Evolutionary conservation across 495 filamentous ascomycete genomes (phyloP).

Genomic region (Penicillium samsonianum): DNA sequence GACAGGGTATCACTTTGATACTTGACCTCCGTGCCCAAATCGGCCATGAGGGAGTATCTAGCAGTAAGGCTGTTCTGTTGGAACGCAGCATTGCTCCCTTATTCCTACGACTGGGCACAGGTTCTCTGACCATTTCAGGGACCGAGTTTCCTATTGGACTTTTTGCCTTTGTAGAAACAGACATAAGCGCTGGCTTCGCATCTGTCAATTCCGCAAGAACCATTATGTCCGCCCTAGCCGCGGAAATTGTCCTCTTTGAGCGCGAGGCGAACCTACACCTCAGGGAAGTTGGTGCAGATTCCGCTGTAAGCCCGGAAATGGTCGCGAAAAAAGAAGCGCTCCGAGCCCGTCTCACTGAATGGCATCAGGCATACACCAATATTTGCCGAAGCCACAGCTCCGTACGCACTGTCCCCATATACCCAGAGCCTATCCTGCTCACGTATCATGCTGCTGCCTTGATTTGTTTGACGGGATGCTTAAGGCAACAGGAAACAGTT

Average conservation of each 20-base stretch:
- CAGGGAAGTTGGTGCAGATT: neutral
- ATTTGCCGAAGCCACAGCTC: neutral
- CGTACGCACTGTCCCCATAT: neutral
- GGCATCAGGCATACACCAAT: slow-evolving; percentile 14
- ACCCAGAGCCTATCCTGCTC: slow-evolving; percentile 18
- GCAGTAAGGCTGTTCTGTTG: slow-evolving; percentile 20
- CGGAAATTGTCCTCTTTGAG: slow-evolving; percentile 27
- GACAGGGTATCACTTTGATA: slow-evolving; percentile 28
- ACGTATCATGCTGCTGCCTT: slow-evolving; percentile 14
- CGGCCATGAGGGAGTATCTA: slow-evolving; percentile 9
- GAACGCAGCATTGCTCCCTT: slow-evolving; percentile 27
- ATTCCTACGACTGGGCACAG: slow-evolving; percentile 25
- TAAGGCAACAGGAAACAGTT: slow-evolving; percentile 17
- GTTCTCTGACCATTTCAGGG: slow-evolving; percentile 26
- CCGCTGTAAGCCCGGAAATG: slow-evolving; percentile 7
- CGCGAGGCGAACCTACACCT: slow-evolving; percentile 15
- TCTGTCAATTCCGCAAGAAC: slow-evolving; percentile 27
- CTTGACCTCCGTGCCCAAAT: slow-evolving; percentile 21
- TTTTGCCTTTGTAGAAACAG: slow-evolving; percentile 1
- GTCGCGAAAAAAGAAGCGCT: slow-evolving; percentile 12
- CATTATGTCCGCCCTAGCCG: slow-evolving; percentile 7
- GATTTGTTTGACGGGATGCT: slow-evolving; percentile 18
- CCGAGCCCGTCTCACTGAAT: slow-evolving; percentile 10
- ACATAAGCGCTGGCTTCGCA: slow-evolving; percentile 2
- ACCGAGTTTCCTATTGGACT: slow-evolving; percentile 19